phyloP scores from a whole-genome alignment of 1,284 basidiomycete genomes.

The Microbotryum intermedium region DNA sequence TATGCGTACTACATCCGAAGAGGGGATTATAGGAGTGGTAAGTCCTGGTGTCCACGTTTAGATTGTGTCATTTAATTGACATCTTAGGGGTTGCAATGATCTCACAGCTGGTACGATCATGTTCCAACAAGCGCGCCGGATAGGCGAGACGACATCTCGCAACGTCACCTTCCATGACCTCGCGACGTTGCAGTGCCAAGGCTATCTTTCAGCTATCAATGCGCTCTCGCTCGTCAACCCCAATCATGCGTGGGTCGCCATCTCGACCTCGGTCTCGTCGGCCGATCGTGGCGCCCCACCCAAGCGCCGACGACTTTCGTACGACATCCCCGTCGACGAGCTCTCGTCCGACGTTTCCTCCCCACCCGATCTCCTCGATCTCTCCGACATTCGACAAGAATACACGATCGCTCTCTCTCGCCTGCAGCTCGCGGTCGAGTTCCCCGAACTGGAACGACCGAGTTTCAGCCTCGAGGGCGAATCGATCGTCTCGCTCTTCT shows the following conservation, averaged over 20 bases:
- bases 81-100: constrained; percentile 4
- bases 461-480: constrained; percentile 56
- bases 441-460: constrained; percentile 47
- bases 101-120: constrained; percentile 72
- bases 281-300: constrained; percentile 36
- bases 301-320: constrained; percentile 62
- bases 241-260: constrained; percentile 73
- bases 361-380: constrained; percentile 64
- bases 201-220: constrained; percentile 77
- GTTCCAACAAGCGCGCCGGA: constrained; percentile 82
- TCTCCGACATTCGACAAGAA: constrained; percentile 76
- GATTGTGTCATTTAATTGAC: constrained; percentile 9
- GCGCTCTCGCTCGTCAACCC: constrained; percentile 72
- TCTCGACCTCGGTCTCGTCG: constrained; percentile 35
- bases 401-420: constrained; percentile 56
- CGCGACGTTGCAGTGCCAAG: constrained; percentile 68
- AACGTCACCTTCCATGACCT: constrained; percentile 47
- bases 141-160: constrained; percentile 52
- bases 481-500: constrained; percentile 69
- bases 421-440: neutral
- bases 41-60: constrained; percentile 31
- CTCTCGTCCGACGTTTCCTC: constrained; percentile 44
- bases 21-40: constrained; percentile 81
- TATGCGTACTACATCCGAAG: constrained; percentile 85
- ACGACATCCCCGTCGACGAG: constrained; percentile 67